Conservation (phyloP, 2,329 filamentous ascomycete genomes). For the Lachnellula suecica region DNA sequence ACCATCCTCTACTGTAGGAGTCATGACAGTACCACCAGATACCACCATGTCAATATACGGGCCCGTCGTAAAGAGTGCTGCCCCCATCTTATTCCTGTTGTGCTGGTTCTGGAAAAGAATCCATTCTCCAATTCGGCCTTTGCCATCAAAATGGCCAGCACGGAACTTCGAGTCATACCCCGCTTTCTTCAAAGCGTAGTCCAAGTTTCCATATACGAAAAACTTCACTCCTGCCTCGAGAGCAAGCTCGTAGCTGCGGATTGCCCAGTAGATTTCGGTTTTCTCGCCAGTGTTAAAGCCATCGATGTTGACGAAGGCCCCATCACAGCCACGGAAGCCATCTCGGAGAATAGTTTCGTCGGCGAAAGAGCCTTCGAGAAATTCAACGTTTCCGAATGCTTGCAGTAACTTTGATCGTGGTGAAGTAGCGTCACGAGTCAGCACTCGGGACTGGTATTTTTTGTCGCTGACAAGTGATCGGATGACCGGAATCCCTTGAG, state of each 20-base stretch:
- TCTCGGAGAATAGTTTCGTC: conserved; percentile 43
- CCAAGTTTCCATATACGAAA: conserved; percentile 49
- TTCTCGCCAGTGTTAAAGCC: conserved; percentile 54
- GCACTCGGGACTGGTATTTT: conserved; percentile 43
- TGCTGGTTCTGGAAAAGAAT: conserved; percentile 41
- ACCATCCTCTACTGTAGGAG: conserved; percentile 39
- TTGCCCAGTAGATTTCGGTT: conserved; percentile 47
- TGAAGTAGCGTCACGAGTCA: conserved; percentile 47
- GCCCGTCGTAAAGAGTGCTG: conserved; percentile 40
- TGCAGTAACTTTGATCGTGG: conserved; percentile 42
- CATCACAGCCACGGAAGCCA: conserved; percentile 44
- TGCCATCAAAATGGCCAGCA: conserved; percentile 48
- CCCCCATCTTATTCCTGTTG: conserved; percentile 35
- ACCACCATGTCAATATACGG: conserved; percentile 49
- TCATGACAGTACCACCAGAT: conserved; percentile 37
- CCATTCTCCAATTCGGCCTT: conserved; percentile 45
- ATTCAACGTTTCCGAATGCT: conserved; percentile 43
- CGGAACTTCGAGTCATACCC: conserved; percentile 46
- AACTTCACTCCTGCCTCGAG: conserved; percentile 43
- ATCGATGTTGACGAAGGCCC: conserved; percentile 55
- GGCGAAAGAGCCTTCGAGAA: conserved; percentile 47
- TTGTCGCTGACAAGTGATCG: conserved; percentile 40
- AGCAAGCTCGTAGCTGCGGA: conserved; percentile 41
- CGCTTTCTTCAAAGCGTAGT: conserved; percentile 47
- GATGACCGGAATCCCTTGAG: conserved; percentile 49